These are phyloP conservation scores for Aureobasidium sp. DNA, from an alignment of 2,329 filamentous ascomycete species.

Conservation along the genomic window DNA sequence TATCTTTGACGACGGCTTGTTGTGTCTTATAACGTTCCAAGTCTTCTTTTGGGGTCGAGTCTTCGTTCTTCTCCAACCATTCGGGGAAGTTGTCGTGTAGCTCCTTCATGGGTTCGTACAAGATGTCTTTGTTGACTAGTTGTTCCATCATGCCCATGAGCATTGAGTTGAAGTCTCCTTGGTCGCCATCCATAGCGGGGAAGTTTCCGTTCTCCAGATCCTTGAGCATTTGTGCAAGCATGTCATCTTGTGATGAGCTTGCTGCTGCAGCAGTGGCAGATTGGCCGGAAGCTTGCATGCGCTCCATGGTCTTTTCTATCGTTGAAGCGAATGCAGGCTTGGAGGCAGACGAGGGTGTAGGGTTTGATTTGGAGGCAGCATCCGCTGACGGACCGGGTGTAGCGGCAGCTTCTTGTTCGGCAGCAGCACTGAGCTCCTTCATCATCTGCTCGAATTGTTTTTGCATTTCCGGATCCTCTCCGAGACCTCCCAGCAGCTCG, in stretches of 20 bases:
- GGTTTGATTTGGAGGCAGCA: constrained; percentile 20
- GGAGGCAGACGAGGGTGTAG: constrained; percentile 15
- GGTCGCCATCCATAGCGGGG: constrained; percentile 46
- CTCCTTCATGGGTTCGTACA: constrained; percentile 99
- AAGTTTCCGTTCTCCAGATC: constrained; percentile 64
- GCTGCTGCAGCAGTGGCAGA: constrained; percentile 62
- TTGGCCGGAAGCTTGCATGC: constrained; percentile 84
- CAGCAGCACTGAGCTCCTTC: constrained; percentile 53
- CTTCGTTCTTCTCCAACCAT: constrained; percentile 76
- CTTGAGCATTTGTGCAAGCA: constrained; percentile 87
- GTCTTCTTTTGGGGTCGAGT: constrained; percentile 59
- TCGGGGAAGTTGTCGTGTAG: constrained; percentile 83
- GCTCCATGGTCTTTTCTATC: constrained; percentile 88
- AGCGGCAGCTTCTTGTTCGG: constrained; percentile 26
- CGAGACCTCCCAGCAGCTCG: constrained; percentile 65
- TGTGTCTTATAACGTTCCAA: constrained; percentile 75
- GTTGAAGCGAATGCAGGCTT: constrained; percentile 70
- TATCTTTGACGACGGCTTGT: constrained; percentile 70
- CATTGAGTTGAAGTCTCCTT: constrained; percentile 91
- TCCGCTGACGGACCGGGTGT: constrained; percentile 17
- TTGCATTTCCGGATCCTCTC: constrained; percentile 58
- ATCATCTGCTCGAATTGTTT: constrained; percentile 72
- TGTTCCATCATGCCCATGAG: constrained; percentile 98
- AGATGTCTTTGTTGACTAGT: constrained; percentile 92
- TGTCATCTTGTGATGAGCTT: constrained; percentile 57